phyloP scores from a whole-genome alignment of 495 filamentous ascomycete species.

The Penicillium crystallinum region DNA sequence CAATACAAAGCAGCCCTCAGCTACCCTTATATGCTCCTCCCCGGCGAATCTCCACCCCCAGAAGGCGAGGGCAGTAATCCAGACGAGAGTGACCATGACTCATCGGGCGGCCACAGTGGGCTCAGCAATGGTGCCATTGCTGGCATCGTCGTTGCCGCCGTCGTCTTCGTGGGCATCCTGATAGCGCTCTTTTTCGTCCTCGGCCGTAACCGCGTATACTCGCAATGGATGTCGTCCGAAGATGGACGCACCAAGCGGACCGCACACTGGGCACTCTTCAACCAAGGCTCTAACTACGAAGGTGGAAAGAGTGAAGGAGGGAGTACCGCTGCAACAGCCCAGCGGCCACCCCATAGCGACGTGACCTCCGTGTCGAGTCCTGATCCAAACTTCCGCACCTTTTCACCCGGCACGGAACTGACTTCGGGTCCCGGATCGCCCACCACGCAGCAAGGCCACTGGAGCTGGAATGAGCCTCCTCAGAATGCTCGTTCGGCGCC shows the following conservation, averaged over 20 bases:
- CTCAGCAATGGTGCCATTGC: constrained; percentile 35
- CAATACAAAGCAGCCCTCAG: constrained; percentile 29
- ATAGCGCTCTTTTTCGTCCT: constrained; percentile 36
- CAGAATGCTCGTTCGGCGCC: not conserved
- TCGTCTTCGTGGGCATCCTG: constrained; percentile 30
- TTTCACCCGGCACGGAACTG: constrained; percentile 6
- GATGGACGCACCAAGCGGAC: constrained; percentile 31
- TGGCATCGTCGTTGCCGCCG: constrained; percentile 32
- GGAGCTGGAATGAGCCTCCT: constrained; percentile 24
- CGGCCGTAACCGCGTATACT: constrained; percentile 34
- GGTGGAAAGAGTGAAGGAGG: constrained; percentile 13
- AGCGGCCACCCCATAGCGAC: constrained; percentile 3
- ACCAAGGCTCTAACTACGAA: not conserved
- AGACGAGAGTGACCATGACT: not conserved
- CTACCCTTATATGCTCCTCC: constrained; percentile 36
- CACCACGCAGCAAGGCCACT: constrained; percentile 11
- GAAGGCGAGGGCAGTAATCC: constrained; percentile 22
- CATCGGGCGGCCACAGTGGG: not conserved
- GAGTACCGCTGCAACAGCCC: constrained; percentile 5
- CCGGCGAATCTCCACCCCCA: constrained; percentile 34
- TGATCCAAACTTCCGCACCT: constrained; percentile 11
- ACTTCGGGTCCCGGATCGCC: not conserved
- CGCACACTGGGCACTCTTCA: constrained; percentile 28
- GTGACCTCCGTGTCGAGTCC: constrained; percentile 10
- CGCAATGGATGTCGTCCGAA: constrained; percentile 33